phyloP scores from a whole-genome alignment of 192 early-diverging fungal species.

The Umbelopsis sp. region DNA sequence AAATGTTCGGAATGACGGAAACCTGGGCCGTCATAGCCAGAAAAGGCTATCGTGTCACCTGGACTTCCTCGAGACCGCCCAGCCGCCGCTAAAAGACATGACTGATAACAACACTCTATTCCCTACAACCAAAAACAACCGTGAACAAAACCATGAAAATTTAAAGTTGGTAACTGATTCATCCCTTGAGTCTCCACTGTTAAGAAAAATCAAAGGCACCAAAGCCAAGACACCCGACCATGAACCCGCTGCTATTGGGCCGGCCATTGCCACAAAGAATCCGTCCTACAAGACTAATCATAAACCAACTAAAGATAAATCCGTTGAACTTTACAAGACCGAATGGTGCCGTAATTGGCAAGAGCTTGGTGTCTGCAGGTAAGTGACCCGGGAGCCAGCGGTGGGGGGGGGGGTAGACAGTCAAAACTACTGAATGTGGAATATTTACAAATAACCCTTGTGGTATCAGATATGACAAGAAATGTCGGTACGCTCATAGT shows the following conservation, averaged over 20 bases:
- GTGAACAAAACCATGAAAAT: not conserved
- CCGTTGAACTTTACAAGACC: conserved; percentile 43
- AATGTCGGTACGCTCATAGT: conserved; percentile 96
- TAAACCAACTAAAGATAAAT: conserved; percentile 3
- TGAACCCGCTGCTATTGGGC: not conserved
- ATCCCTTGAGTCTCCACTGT: not conserved
- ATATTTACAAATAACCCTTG: not conserved
- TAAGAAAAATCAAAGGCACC: not conserved
- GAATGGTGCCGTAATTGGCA: conserved; percentile 53
- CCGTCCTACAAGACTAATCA: not conserved
- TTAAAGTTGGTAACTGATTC: not conserved
- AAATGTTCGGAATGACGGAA: conserved; percentile 21
- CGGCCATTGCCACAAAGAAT: not conserved
- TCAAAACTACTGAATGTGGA: too few relatives aligned
- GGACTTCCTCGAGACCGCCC: conserved; percentile 6
- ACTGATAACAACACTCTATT: not conserved
- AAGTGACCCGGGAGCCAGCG: too few relatives aligned
- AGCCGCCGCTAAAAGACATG: not conserved
- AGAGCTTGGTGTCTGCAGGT: conserved; percentile 50
- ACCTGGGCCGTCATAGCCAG: not conserved
- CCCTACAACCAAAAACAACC: not conserved
- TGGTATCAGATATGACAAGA: conserved; percentile 76
- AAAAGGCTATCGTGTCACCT: conserved; percentile 18
- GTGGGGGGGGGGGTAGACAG: too few relatives aligned
- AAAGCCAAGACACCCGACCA: not conserved